phyloP scores from a whole-genome alignment of 495 filamentous ascomycete species.

The Pseudomonodictys pantanalensis region DNA sequence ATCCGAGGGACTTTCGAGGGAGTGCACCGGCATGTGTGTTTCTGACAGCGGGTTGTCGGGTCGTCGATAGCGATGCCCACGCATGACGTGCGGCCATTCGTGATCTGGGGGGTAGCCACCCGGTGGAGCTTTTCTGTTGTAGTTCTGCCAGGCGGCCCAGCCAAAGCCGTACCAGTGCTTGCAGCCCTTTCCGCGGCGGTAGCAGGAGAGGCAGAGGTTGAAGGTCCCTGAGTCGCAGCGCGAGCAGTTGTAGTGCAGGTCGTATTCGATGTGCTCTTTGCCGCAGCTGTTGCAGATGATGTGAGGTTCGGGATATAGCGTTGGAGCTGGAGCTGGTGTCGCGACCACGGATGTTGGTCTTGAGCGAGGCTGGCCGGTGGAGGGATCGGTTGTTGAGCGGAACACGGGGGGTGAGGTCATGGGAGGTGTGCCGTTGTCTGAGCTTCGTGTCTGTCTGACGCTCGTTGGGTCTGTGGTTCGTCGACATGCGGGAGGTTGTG shows the following conservation, averaged over 20 bases:
- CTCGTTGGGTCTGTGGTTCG: constrained; percentile 29
- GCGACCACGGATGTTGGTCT: constrained; percentile 36
- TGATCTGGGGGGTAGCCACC: constrained; percentile 44
- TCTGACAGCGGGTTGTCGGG: constrained; percentile 44
- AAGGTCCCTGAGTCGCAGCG: constrained; percentile 66
- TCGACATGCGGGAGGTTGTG: constrained; percentile 14
- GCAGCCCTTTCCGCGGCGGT: constrained; percentile 69
- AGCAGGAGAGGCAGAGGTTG: constrained; percentile 77
- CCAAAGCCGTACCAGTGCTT: constrained; percentile 77
- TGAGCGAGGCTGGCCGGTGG: not conserved
- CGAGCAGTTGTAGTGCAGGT: constrained; percentile 74
- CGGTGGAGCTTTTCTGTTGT: constrained; percentile 46
- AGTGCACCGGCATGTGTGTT: not conserved
- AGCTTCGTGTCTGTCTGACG: constrained; percentile 10
- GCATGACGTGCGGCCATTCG: constrained; percentile 62
- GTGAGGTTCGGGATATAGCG: constrained; percentile 64
- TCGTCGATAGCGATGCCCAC: constrained; percentile 62
- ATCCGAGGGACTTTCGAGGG: constrained; percentile 64
- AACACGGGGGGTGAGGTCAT: constrained; percentile 3
- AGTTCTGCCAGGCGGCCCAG: constrained; percentile 58
- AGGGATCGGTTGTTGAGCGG: constrained; percentile 21
- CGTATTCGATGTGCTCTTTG: constrained; percentile 68
- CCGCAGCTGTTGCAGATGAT: constrained; percentile 69
- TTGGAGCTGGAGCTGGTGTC: constrained; percentile 38
- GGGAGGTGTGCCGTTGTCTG: constrained; percentile 20